Evolutionary conservation across 208 protist species (phyloP), one percentile per base, ranked within the genome.

Genomic region (Trypanosoma lewisi): DNA sequence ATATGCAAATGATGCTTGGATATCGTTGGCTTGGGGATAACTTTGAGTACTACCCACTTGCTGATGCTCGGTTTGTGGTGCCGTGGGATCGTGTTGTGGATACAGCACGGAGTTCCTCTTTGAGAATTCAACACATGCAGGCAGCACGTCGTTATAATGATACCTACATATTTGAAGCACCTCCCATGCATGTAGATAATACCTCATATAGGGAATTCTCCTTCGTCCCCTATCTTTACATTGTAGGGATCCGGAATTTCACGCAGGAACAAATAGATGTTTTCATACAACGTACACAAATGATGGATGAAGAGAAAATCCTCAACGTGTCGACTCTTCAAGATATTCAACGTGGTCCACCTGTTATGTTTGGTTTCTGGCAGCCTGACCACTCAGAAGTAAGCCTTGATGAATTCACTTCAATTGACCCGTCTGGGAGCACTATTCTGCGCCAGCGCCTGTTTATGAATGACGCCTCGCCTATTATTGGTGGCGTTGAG

Each of bases 11-110:
- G 14, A 67, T 80, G 23, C 62, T 69, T n/a, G 4, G 37, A 33
- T 70, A 83, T 36, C 73, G 76, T 36, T 70, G 73, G 33, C 75
- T 87, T 41, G 86, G 86, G 0, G 71, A 89, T 33, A 49, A 89
- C 67, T 93, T 78, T 72, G 86, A 93, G 73, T 93, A 86, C 67
- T 84, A 81, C 58, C 78, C 81, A 8, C 63, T 93, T 7, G 44
- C 78, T 11, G 21, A 30, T 7, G 8, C 52, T 65, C 4, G 31
- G 25, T 23, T 48, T 77, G 17, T 4, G 34, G 11, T 64, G 76
- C 44, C 37, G 33, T 2, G 28, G 39, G 4, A 36, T 25, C 48
- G 66, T 21, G 23, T 65, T 8, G 33, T 59, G 17, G 50, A 74
- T 5, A 66, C 72, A 28, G 4, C 66, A 21, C 17, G 59, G 49